Percentiles rank a stretch among this genome's conserved stretches.
These are phyloP conservation scores for Westerdykella aurantiaca DNA, from an alignment of 2,329 filamentous ascomycete species.

Conservation along the genomic window DNA sequence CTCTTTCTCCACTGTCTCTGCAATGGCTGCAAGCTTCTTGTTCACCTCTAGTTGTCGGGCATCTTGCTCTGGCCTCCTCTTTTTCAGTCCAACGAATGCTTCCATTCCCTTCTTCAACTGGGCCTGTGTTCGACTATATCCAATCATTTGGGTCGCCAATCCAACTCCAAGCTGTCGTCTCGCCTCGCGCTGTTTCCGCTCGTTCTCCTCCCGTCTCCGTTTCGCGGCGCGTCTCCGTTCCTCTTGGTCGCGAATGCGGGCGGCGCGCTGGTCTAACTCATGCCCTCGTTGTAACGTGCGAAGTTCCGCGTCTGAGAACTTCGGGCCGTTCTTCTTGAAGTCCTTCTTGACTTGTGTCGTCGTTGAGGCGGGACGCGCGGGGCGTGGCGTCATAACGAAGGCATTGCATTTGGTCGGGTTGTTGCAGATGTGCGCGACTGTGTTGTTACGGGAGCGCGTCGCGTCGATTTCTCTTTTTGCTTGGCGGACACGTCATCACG, in stretches of 20 bases:
- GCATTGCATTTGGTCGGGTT: conserved; percentile 1
- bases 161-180: conserved; percentile 29
- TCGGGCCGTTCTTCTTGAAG: conserved; percentile 26
- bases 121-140: conserved; percentile 36
- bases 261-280: conserved; percentile 31
- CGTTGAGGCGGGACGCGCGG: conserved; percentile 28
- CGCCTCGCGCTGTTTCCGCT: conserved; percentile 25
- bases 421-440: neutral
- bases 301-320: conserved; percentile 20
- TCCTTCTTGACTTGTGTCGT: conserved; percentile 30
- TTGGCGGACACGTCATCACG: no score
- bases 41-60: conserved; percentile 12
- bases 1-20: conserved; percentile 23
- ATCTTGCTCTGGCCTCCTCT: conserved; percentile 16
- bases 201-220: conserved; percentile 28
- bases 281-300: conserved; percentile 27
- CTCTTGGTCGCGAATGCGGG: conserved; percentile 29
- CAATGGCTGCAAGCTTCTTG: conserved; percentile 18
- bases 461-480: no score
- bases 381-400: conserved; percentile 19
- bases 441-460: no score
- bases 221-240: conserved; percentile 22
- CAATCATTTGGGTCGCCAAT: conserved; percentile 35
- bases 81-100: conserved; percentile 26
- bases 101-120: conserved; percentile 37